Evolutionary conservation across 2,329 filamentous ascomycete species (phyloP), one percentile per base, ranked within the genome.

Genomic region (Claviceps digitariae): DNA sequence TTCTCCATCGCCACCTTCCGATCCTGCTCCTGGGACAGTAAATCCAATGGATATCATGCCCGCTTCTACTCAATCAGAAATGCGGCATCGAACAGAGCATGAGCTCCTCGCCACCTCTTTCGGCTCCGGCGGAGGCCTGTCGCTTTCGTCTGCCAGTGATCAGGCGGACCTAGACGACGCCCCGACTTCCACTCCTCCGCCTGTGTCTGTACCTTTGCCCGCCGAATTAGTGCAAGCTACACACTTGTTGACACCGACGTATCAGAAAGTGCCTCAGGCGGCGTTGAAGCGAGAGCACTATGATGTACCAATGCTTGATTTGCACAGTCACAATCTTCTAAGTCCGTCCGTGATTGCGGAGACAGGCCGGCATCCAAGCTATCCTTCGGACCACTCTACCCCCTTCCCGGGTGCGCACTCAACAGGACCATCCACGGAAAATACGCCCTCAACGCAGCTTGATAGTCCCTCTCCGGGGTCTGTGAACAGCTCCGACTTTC

Each of bases 41-140:
- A 78, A 77, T 43, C 75, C 75, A 0, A 76, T 76, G 71, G 73
- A 76, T 49, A 72, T 78, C 31, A 77, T 77, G 75, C 72, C 69
- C 5, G 64, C 69, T 3, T 66, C 64, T 17, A 69, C 68, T 3
- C 62, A 70, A 54, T 64, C 64, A 8, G 69, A 71, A 54, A 54
- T 66, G 29, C 69, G 65, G 63, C 63, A 71, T 50, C 60, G 63
- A 38, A 69, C 65, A 17, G 68, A 70, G 55, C 66, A 68, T 52
- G 62, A 69, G 53, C 59, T 71, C 40, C 62, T 60, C 43, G 54
- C 62, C 27, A 59, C 62, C 10, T 61, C 66, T 25, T 54, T 63
- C 45, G 58, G 58, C 34, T 62, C 62, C 9, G 62, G 63, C 25
- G 58, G 59, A 5, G 51, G 50, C 2, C 25, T 25, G 12, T 49